These are phyloP conservation scores for Colletotrichum chrysophilum DNA, from an alignment of 2,329 filamentous ascomycete species.

Conservation along the genomic window DNA sequence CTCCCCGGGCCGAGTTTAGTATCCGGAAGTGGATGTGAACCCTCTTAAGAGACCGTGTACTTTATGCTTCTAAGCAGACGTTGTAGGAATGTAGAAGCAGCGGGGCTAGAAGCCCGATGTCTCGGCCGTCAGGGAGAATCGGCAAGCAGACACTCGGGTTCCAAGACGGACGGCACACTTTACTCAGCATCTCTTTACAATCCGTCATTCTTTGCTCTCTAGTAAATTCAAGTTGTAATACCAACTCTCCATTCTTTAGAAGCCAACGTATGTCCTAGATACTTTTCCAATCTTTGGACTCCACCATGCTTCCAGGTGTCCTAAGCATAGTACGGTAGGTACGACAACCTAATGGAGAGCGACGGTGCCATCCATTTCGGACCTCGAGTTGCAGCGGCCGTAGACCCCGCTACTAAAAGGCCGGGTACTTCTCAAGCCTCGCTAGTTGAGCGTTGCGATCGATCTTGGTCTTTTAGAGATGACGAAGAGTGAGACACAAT, in stretches of 20 bases:
- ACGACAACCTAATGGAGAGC: neutral
- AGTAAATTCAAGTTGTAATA: neutral
- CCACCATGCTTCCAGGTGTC: accelerated
- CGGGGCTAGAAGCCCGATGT: neutral
- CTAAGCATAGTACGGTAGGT: accelerated
- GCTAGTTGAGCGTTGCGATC: neutral
- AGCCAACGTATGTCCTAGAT: neutral
- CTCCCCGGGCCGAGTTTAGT: neutral
- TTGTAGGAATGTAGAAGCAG: neutral
- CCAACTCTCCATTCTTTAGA: accelerated
- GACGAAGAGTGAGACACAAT: neutral
- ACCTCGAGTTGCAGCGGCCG: neutral
- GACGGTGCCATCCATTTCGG: neutral
- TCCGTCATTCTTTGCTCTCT: neutral
- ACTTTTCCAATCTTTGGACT: neutral
- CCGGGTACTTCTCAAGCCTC: neutral
- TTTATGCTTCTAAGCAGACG: neutral
- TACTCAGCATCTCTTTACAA: neutral
- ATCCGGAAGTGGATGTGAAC: neutral
- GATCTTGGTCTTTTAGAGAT: neutral
- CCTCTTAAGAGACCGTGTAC: neutral
- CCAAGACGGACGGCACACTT: neutral
- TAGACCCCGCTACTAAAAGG: neutral
- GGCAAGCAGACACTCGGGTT: neutral
- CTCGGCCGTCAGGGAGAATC: neutral